Percentiles rank a stretch among this genome's conserved stretches.
Evolutionary conservation across 768 basidiomycete genomes (phyloP).

Genomic region (Obba rivulosa): DNA sequence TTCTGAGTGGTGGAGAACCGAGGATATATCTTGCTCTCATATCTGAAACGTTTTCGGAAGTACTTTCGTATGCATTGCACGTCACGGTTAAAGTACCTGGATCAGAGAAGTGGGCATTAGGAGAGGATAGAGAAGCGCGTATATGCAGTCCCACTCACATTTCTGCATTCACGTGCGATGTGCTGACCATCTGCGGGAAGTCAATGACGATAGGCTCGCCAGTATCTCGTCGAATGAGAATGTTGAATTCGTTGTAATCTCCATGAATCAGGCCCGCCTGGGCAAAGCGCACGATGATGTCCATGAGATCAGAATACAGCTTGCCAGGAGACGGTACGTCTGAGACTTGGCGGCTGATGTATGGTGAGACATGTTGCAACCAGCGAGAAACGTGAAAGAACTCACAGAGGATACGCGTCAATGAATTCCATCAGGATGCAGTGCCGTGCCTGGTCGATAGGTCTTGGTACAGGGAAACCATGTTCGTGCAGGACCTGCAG

Average conservation of each 20-base stretch:
- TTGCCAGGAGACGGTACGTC: slow-evolving; percentile 82
- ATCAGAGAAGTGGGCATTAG: too few species aligned
- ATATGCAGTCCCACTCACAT: slow-evolving; percentile 53
- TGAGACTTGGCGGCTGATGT: slow-evolving; percentile 75
- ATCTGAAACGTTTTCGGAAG: slow-evolving; percentile 86
- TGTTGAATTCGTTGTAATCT: slow-evolving; percentile 99
- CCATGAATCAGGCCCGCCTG: slow-evolving; percentile 95
- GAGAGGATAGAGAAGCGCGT: background rate
- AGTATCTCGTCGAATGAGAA: slow-evolving; percentile 76
- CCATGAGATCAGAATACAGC: slow-evolving; percentile 90
- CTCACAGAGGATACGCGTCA: slow-evolving; percentile 91
- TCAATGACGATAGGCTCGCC: slow-evolving; percentile 90
- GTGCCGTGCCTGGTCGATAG: slow-evolving; percentile 93
- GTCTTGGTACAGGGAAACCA: slow-evolving; percentile 87
- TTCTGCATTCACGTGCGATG: slow-evolving; percentile 94
- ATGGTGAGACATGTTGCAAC: background rate
- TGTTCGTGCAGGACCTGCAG: slow-evolving; percentile 86
- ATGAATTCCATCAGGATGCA: slow-evolving; percentile 95
- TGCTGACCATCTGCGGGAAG: slow-evolving; percentile 99
- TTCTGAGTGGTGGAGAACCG: slow-evolving; percentile 66
- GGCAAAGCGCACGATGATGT: slow-evolving; percentile 92
- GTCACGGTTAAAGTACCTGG: slow-evolving; percentile 98
- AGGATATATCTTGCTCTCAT: slow-evolving; percentile 88
- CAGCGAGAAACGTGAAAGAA: slow-evolving; percentile 5
- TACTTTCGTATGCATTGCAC: slow-evolving; percentile 94